phyloP scores from a whole-genome alignment of 2,329 filamentous ascomycete genomes.

The Venturia aucupariae region DNA sequence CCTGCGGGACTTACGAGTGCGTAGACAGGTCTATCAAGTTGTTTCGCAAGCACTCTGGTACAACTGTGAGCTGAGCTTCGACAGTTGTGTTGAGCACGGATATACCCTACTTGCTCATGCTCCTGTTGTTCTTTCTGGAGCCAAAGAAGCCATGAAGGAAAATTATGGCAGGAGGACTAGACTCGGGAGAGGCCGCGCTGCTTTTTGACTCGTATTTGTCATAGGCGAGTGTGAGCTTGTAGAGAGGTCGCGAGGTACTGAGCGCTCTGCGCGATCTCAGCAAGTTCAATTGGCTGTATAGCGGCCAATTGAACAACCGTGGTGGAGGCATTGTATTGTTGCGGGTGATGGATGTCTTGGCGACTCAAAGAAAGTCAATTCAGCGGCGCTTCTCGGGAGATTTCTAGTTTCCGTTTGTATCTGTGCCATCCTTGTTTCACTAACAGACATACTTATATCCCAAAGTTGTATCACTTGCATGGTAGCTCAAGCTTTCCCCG shows the following conservation, averaged over 20 bases:
- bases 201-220: constrained; percentile 51
- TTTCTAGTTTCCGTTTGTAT: not conserved
- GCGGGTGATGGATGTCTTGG: not conserved
- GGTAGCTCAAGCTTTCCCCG: constrained; percentile 1
- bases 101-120: constrained; percentile 75
- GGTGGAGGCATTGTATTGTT: constrained; percentile 6
- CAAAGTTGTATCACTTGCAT: not conserved
- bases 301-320: not conserved
- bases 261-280: not conserved
- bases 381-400: not conserved
- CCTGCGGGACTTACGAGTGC: constrained; percentile 54
- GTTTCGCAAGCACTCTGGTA: constrained; percentile 64
- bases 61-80: not conserved
- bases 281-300: constrained; percentile 1
- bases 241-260: not conserved
- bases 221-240: constrained; percentile 42
- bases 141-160: constrained; percentile 92
- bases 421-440: not conserved
- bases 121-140: constrained; percentile 89
- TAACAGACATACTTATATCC: not conserved
- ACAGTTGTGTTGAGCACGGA: constrained; percentile 6
- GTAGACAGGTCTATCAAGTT: constrained; percentile 72
- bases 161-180: constrained; percentile 48
- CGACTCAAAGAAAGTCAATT: not conserved
- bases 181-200: constrained; percentile 26